Percentiles rank a stretch among this genome's conserved stretches.
Evolutionary conservation across 257 asterid genomes (phyloP).

Genomic region (Fraxinus americana): DNA sequence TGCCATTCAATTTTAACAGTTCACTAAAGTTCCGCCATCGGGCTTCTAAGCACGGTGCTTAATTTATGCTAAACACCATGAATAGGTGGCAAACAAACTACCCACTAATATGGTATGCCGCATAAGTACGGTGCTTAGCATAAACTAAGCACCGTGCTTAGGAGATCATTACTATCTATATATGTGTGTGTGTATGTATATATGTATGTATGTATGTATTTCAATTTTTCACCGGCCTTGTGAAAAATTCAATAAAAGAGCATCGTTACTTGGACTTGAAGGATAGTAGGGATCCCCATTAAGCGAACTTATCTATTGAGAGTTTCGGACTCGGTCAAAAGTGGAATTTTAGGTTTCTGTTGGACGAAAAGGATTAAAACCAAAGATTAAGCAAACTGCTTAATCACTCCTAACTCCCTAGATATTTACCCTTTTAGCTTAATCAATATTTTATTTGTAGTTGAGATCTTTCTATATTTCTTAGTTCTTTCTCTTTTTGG

Average conservation of each 20-base stretch:
- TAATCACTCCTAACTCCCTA: constrained; percentile 63
- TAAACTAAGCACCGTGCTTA: no score
- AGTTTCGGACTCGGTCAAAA: constrained; percentile 35
- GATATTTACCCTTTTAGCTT: constrained; percentile 31
- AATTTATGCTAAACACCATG: not conserved
- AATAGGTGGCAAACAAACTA: not conserved
- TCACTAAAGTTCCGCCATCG: not conserved
- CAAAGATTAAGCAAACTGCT: constrained; percentile 60
- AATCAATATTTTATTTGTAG: constrained; percentile 29
- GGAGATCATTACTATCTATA: not conserved
- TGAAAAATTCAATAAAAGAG: constrained; percentile 24
- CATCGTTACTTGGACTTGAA: constrained; percentile 69
- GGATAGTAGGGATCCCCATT: constrained; percentile 81
- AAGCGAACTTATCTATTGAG: constrained; percentile 62
- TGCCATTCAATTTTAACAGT: constrained; percentile 23
- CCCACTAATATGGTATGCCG: no score
- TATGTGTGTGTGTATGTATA: not conserved
- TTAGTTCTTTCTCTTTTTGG: constrained; percentile 25
- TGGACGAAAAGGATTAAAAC: constrained; percentile 39
- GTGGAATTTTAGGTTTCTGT: constrained; percentile 37
- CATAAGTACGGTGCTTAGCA: no score
- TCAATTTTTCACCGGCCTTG: constrained; percentile 2
- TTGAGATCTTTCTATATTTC: constrained; percentile 39
- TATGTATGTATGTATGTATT: no score
- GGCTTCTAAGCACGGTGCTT: no score